phyloP scores from a whole-genome alignment of 2,329 filamentous ascomycete species.

The Plenodomus tracheiphilus region DNA sequence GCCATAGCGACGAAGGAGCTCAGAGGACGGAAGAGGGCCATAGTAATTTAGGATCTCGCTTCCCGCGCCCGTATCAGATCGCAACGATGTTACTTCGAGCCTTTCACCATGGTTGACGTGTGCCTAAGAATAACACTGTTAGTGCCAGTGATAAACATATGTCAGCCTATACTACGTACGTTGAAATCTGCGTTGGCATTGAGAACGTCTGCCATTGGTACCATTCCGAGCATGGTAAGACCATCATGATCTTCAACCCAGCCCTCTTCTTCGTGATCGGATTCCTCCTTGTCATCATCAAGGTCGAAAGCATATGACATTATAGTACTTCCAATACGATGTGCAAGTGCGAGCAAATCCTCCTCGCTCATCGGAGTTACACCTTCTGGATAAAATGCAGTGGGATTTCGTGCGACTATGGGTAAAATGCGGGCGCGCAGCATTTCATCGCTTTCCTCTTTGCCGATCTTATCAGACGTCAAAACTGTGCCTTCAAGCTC shows the following conservation, averaged over 20 bases:
- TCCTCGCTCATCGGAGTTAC: slow-evolving; percentile 2
- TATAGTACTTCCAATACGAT: slow-evolving; percentile 25
- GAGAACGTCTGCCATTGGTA: slow-evolving; percentile 29
- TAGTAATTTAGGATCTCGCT: slow-evolving; percentile 30
- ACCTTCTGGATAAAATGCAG: slow-evolving; percentile 13
- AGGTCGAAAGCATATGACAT: slow-evolving; percentile 32
- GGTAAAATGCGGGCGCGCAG: slow-evolving; percentile 17
- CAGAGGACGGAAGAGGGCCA: slow-evolving; percentile 25
- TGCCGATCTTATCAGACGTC: slow-evolving; percentile 26
- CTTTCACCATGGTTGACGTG: slow-evolving; percentile 28
- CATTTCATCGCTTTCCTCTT: slow-evolving; percentile 22
- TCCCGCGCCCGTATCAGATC: slow-evolving; percentile 13
- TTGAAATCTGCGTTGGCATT: slow-evolving; percentile 32
- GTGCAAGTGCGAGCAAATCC: slow-evolving; percentile 23
- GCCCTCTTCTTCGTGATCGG: slow-evolving; percentile 26
- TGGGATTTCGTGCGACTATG: slow-evolving; percentile 12
- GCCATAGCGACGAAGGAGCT: slow-evolving; percentile 26
- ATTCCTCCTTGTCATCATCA: slow-evolving; percentile 18
- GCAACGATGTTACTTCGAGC: slow-evolving; percentile 19
- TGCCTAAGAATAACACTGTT: slow-evolving; percentile 7
- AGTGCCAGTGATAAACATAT: neutral
- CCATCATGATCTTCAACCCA: slow-evolving; percentile 30
- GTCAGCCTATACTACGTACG: slow-evolving; percentile 2
- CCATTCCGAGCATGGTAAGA: slow-evolving; percentile 26
- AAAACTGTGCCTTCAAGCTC: slow-evolving; percentile 24